These are phyloP conservation scores for Podospora pseudocomata DNA, from an alignment of 495 filamentous ascomycete species.

Conservation along the genomic window DNA sequence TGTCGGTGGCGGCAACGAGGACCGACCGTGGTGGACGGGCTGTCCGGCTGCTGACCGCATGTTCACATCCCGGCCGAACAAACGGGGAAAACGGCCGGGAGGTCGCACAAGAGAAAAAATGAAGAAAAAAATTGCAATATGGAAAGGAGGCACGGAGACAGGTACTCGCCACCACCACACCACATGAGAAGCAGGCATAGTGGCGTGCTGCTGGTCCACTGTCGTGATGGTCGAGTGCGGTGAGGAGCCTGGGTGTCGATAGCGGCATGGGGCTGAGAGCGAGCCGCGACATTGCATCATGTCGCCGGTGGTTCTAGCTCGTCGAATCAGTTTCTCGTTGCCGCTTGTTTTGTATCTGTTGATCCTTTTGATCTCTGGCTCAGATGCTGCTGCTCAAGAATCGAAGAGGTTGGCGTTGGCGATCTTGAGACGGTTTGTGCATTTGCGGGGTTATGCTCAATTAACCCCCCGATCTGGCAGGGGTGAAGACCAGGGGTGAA, in stretches of 20 bases:
- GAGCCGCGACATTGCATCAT: neutral
- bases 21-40: neutral
- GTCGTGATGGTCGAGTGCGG: neutral
- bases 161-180: neutral
- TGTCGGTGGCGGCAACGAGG: neutral
- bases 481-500: neutral
- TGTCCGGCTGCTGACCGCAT: neutral
- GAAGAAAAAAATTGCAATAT: neutral
- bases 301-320: neutral
- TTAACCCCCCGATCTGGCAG: neutral
- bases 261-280: neutral
- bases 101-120: neutral
- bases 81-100: neutral
- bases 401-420: neutral
- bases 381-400: neutral
- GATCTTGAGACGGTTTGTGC: neutral
- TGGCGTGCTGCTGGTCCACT: neutral
- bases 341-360: neutral
- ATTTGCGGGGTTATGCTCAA: neutral
- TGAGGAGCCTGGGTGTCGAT: neutral
- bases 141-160: neutral
- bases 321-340: neutral
- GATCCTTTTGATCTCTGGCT: neutral
- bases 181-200: neutral
- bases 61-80: slow-evolving; percentile 1